phyloP scores from a whole-genome alignment of 257 asterid species.

The Leptodermis oblonga region DNA sequence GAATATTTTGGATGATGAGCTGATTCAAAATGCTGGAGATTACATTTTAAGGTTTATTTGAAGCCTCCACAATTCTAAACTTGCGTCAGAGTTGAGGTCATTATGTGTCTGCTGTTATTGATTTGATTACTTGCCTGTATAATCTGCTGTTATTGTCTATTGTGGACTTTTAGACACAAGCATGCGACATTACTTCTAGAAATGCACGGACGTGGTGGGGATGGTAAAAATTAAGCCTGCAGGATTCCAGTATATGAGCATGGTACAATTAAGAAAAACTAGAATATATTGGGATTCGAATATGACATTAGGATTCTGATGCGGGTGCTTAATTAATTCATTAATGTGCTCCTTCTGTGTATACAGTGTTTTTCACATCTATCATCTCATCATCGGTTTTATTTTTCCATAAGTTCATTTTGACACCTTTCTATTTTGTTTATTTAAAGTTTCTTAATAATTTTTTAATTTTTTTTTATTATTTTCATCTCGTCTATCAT shows the following conservation, averaged over 20 bases:
- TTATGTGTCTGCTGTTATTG: not conserved
- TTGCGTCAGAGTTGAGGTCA: not conserved
- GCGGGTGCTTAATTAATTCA: not conserved
- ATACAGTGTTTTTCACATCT: not conserved
- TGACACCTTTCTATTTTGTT: not conserved
- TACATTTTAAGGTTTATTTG: conserved; percentile 69
- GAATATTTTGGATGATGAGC: conserved; percentile 76
- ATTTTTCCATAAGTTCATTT: not conserved
- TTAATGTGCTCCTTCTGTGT: not conserved
- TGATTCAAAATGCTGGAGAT: conserved; percentile 65
- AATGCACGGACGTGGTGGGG: not conserved
- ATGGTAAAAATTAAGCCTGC: not conserved
- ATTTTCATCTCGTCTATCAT: not conserved
- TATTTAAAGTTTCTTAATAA: not conserved
- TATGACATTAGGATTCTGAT: not conserved
- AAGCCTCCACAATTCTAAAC: not conserved
- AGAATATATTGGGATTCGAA: not conserved
- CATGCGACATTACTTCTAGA: not conserved
- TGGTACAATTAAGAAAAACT: not conserved
- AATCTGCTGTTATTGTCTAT: not conserved
- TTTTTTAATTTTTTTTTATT: not conserved
- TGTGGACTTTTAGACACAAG: not conserved
- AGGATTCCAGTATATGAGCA: not conserved
- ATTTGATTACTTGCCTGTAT: not conserved
- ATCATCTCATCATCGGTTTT: not conserved